phyloP scores from a whole-genome alignment of 1,284 basidiomycete species.

The Rhizoctonia solani region DNA sequence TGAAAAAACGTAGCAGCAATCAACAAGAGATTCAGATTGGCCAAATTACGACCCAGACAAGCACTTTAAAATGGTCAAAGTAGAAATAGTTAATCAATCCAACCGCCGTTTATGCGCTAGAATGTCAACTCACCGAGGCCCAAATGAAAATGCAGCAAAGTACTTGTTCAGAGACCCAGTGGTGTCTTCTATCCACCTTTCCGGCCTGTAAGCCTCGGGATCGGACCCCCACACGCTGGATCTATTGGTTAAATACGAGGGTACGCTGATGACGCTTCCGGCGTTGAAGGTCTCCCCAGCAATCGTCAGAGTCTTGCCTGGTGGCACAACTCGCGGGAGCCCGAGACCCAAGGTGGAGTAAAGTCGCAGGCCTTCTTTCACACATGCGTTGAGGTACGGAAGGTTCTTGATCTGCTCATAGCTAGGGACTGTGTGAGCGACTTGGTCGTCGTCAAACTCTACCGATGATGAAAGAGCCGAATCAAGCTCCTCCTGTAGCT shows the following conservation, averaged over 20 bases:
- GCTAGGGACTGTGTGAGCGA: not conserved
- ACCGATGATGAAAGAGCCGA: not conserved
- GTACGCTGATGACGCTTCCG: slow-evolving; percentile 41
- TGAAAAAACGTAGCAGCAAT: slow-evolving; percentile 71
- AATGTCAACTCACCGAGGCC: not conserved
- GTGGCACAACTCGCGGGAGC: slow-evolving; percentile 37
- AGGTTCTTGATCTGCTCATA: slow-evolving; percentile 41
- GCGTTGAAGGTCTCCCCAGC: not conserved
- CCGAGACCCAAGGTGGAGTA: slow-evolving; percentile 42
- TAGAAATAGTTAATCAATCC: too few relatives aligned
- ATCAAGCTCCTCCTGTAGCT: not conserved
- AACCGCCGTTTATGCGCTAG: too few relatives aligned
- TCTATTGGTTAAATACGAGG: slow-evolving; percentile 41
- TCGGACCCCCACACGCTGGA: slow-evolving; percentile 40
- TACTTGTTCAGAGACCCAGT: slow-evolving; percentile 33
- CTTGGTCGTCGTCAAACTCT: not conserved
- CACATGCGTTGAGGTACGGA: slow-evolving; percentile 41
- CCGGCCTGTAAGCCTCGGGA: slow-evolving; percentile 39
- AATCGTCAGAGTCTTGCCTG: not conserved
- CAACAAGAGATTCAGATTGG: too few relatives aligned
- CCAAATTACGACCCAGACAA: too few relatives aligned
- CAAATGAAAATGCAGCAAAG: not conserved
- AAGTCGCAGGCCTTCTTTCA: slow-evolving; percentile 42
- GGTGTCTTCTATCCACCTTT: slow-evolving; percentile 41
- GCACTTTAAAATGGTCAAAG: too few relatives aligned